Evolutionary conservation across 78 protist species (phyloP).

Genomic region (Dictyostelium citrinum): DNA sequence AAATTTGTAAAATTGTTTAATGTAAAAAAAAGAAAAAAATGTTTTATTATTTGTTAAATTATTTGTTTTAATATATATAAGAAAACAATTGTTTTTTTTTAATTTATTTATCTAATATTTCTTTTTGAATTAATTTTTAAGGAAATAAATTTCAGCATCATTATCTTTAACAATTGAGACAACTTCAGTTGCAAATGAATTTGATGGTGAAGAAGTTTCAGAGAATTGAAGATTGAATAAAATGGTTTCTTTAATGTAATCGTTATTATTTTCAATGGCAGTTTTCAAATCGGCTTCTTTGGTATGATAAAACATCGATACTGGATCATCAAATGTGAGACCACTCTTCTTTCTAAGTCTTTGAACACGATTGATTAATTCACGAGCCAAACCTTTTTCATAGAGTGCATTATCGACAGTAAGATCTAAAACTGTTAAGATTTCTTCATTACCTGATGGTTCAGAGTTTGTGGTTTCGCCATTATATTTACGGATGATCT

Average conservation of each 20-base stretch:
- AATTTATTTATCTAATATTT: not conserved
- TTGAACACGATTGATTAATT: constrained; percentile 90
- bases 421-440: constrained; percentile 83
- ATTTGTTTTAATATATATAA: too few relatives aligned
- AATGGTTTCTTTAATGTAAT: not conserved
- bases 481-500: constrained; percentile 43
- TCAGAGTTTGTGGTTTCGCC: constrained; percentile 37
- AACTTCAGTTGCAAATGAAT: constrained; percentile 27
- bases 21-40: not conserved
- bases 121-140: not conserved
- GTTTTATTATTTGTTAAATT: too few relatives aligned
- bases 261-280: constrained; percentile 13
- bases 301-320: constrained; percentile 55
- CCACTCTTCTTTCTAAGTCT: constrained; percentile 91
- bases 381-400: constrained; percentile 89
- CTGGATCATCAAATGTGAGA: constrained; percentile 39
- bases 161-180: constrained; percentile 39
- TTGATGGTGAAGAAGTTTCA: not conserved
- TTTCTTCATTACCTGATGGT: constrained; percentile 75
- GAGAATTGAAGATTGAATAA: not conserved
- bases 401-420: constrained; percentile 38
- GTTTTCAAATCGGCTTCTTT: not conserved
- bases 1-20: not conserved
- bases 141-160: constrained; percentile 44
- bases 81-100: too few relatives aligned